Evolutionary conservation across 2,329 filamentous ascomycete species (phyloP), one percentile per base, ranked within the genome.

Genomic region (Hymenoscyphus infarciens): DNA sequence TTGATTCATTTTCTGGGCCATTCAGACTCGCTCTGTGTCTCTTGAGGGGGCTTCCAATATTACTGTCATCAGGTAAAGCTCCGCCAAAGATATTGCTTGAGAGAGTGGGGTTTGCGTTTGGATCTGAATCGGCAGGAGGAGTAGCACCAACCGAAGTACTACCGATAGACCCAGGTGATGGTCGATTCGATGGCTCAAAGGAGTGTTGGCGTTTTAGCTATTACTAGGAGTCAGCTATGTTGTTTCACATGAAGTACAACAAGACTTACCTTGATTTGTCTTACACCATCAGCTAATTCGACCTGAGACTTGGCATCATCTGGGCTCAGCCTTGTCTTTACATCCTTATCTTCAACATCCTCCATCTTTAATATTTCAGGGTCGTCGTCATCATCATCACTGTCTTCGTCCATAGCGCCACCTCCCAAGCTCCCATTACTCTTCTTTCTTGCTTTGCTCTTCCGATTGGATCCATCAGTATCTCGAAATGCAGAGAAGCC

Each of bases 401-500:
- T 93, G 69, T 95, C 91, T 74, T 84, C 82, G 3, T 81, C 80
- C 73, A 93, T 91, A 25, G 83, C 80, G 56, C 78, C 78, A 5
- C 73, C 75, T 27, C 45, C 56, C 10, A 75, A 74, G 59, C 82
- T 84, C 53, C 85, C 87, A 62, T 84, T 88, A 71, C 81, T 84
- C 78, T 85, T 87, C 76, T 87, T 88, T 64, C 81, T 79, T 2
- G 80, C 75, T 74, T 87, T 88, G 63, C 81, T 81, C 71, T 86
- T 86, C 61, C 81, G 78, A 2, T 80, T 75, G 60, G 85, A 82
- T 16, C 81, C 77, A 49, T 85, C 82, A 62, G 82, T 81, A 66
- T 96, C 92, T 60, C 94, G 86, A 79, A 97, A 97, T 15, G 90
- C 86, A 2, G 92, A 88, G 75, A 97, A 98, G 39, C 93, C 93